Base-by-base conservation (phyloP, 1,284 basidiomycete species). In the Boletus nobilissimus region DNA sequence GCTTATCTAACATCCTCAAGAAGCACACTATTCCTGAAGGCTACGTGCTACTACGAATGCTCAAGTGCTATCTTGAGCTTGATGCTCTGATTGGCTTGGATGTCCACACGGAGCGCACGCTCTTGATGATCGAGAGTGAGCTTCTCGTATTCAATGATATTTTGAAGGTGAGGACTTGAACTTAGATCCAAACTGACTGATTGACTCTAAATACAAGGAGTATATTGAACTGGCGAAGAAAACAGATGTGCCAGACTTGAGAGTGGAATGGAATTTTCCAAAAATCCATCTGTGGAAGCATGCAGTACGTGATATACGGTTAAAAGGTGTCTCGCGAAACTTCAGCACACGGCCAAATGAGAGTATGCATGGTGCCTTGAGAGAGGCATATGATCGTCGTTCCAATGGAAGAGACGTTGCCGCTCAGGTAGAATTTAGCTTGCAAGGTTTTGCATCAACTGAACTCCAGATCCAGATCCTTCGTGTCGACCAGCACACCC, bases 51-150 rank as follows among this genome's bases (percentile, higher is more conserved):
- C n/a, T 72, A 7, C 16, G 5, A 39, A 38, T 72, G 36, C 71
- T 72, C 14, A 11, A 48, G 34, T 39, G 29, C 38, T 72, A 72
- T 26, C 71, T 72, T 32, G 36, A 72, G 38, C 62, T 72, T 9
- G 36, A 64, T 24, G 13, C 18, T 3, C 22, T 64, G 63, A 72
- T 72, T 22, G 7, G 36, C 22, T 22, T 73, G 3, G 48, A 73
- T 57, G 39, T 66, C 10, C 63, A 73, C 7, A 66, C 22, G 4
- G 32, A 54, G 18, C 24, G 2, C 14, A 65, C 26, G 9, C 46
- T 73, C 24, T 39, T 16, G 8, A 65, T 65, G 46, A 72, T 72
- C 18, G 36, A 72, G 46, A 70, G 54, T 62, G 54, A 70, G 38
- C 60, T 62, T 36, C 60, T 62, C 34, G 24, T 34, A 36, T 62